Evolutionary conservation across 768 basidiomycete genomes (phyloP).

Genomic region (Rhizopogon vesiculosus): DNA sequence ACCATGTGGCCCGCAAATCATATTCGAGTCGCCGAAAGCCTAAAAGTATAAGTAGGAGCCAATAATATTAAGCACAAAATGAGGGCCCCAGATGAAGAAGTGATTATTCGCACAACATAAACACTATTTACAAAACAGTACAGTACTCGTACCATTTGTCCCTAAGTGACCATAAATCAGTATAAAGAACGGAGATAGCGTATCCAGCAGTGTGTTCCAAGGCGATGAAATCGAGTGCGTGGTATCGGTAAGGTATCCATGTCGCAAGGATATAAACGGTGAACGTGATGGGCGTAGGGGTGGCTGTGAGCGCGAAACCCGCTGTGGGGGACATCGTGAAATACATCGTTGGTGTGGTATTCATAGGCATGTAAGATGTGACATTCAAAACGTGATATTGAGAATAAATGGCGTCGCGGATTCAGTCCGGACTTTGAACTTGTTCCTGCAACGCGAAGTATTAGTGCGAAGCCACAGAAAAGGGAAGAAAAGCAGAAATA

Average conservation of each 20-base stretch:
- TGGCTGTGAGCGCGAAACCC: neutral
- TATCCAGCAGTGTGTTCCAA: neutral
- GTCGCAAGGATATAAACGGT: neutral
- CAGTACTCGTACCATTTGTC: neutral
- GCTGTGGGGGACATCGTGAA: neutral
- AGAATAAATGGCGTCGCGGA: neutral
- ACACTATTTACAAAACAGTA: neutral
- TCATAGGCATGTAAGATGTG: neutral
- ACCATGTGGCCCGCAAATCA: neutral
- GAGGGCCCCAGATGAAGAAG: neutral
- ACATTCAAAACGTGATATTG: slow-evolving; percentile 10
- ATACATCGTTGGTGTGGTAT: too few species aligned
- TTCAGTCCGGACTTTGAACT: slow-evolving; percentile 4
- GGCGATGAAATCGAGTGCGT: neutral
- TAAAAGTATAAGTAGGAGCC: too few species aligned
- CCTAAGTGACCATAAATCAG: neutral
- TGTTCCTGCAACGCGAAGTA: slow-evolving; percentile 9
- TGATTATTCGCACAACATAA: neutral
- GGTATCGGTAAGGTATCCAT: neutral
- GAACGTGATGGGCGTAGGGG: neutral
- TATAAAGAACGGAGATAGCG: neutral
- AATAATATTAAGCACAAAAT: too few species aligned
- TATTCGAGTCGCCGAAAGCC: neutral
- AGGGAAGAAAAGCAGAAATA: neutral
- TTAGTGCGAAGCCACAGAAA: neutral